These are phyloP conservation scores for Olyra latifolia DNA, from an alignment of 176 grass and related monocot genomes.

Conservation along the genomic window DNA sequence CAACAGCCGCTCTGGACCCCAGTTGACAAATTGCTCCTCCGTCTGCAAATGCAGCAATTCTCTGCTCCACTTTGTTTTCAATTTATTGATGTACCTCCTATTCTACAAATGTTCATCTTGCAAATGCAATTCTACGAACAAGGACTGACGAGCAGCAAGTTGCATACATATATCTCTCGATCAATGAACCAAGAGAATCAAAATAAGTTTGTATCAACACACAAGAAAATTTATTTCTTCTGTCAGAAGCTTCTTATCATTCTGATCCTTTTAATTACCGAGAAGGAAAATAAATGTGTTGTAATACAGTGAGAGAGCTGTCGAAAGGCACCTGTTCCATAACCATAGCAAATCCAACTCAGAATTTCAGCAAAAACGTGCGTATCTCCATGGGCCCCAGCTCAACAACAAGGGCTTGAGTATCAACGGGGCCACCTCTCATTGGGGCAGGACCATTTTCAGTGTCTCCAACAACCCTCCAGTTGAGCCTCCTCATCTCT, in stretches of 20 bases:
- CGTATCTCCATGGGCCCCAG: constrained; percentile 89
- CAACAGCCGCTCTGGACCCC: no score
- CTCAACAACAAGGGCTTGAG: constrained; percentile 54
- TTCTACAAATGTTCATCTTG: neutral
- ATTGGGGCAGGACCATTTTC: constrained; percentile 28
- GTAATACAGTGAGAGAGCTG: neutral
- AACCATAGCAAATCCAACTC: neutral
- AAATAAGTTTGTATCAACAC: neutral
- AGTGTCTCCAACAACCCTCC: constrained; percentile 46
- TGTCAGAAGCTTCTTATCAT: neutral
- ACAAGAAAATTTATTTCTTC: neutral
- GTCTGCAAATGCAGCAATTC: no score
- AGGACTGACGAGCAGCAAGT: neutral
- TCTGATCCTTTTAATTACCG: neutral
- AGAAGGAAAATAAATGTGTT: neutral
- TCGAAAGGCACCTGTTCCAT: neutral
- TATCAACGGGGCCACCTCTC: constrained; percentile 56
- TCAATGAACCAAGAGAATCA: neutral
- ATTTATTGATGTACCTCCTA: neutral
- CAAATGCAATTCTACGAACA: neutral
- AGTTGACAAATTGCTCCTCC: no score
- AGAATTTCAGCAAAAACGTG: constrained; percentile 52
- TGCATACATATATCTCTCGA: neutral
- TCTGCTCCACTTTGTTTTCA: no score
- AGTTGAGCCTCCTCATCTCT: constrained; percentile 66